These are phyloP conservation scores for Colletotrichum sp. DNA, from an alignment of 2,329 filamentous ascomycete species.

Conservation along the genomic window DNA sequence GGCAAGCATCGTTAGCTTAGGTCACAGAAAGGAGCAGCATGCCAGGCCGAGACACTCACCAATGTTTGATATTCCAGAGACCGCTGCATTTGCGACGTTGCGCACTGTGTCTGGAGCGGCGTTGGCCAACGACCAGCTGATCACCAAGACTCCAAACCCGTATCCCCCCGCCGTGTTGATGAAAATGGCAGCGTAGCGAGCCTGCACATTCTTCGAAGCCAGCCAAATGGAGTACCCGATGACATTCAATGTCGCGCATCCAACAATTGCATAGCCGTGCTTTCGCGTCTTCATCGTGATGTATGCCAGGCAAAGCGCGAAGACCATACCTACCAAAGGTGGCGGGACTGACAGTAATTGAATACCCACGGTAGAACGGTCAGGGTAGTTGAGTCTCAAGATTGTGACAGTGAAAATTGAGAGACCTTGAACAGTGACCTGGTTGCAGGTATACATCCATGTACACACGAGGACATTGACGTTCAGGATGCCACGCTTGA, in stretches of 20 bases:
- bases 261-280: constrained; percentile 28
- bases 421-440: constrained; percentile 67
- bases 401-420: constrained; percentile 72
- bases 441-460: constrained; percentile 27
- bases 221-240: constrained; percentile 31
- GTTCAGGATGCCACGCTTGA: constrained; percentile 25
- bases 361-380: constrained; percentile 26
- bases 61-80: constrained; percentile 30
- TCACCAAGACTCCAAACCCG: constrained; percentile 27
- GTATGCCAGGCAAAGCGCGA: constrained; percentile 28
- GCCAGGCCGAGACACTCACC: constrained; percentile 15
- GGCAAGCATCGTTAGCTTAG: not conserved
- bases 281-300: constrained; percentile 30
- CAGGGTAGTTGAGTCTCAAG: constrained; percentile 43
- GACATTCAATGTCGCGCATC: constrained; percentile 26
- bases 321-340: constrained; percentile 27
- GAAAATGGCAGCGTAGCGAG: constrained; percentile 31
- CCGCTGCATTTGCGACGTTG: constrained; percentile 30
- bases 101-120: constrained; percentile 30
- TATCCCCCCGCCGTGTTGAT: constrained; percentile 31
- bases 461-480: constrained; percentile 29
- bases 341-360: constrained; percentile 29
- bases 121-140: constrained; percentile 31
- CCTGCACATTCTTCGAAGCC: constrained; percentile 26
- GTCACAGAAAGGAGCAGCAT: not conserved